Conservation (phyloP, 1,284 basidiomycete genomes). For the Ganoderma boninense region DNA sequence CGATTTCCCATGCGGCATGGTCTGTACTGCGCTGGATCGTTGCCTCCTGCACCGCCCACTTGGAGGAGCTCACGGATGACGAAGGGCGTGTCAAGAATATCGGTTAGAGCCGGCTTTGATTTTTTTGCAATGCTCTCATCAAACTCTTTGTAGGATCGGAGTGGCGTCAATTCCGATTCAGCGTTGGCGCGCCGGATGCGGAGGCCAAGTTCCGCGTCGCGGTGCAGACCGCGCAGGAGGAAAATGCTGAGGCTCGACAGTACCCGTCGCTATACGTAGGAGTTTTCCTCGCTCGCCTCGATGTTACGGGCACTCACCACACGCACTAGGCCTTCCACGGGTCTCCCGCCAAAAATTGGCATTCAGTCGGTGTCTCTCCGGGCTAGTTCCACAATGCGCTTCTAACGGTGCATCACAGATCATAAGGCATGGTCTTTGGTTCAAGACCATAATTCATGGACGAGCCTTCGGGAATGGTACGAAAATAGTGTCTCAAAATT, state of each 20-base stretch:
- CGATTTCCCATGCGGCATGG: slow-evolving; percentile 64
- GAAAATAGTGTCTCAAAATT: slow-evolving; percentile 4
- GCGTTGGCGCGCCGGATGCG: slow-evolving; percentile 69
- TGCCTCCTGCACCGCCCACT: slow-evolving; percentile 70
- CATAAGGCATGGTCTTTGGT: slow-evolving; percentile 71
- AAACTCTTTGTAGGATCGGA: slow-evolving; percentile 43
- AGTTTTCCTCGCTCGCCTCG: background rate
- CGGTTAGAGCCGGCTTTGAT: slow-evolving; percentile 43
- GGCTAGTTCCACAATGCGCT: background rate
- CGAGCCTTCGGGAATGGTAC: slow-evolving; percentile 66
- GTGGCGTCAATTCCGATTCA: slow-evolving; percentile 70
- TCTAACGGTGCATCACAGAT: slow-evolving; percentile 50
- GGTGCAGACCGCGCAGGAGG: slow-evolving; percentile 45
- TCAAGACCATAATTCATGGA: slow-evolving; percentile 57
- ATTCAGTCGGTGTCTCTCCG: slow-evolving; percentile 56
- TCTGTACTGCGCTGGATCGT: slow-evolving; percentile 68
- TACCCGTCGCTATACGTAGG: slow-evolving; percentile 67
- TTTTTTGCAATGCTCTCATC: background rate
- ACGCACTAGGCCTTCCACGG: slow-evolving; percentile 65
- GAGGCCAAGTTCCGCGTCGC: slow-evolving; percentile 65
- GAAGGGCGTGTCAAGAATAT: slow-evolving; percentile 60
- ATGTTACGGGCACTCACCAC: slow-evolving; percentile 1
- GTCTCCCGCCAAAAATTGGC: slow-evolving; percentile 67
- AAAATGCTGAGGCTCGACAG: slow-evolving; percentile 47
- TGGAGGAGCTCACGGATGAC: slow-evolving; percentile 62